Conservation (phyloP, 352 stramenopile genomes). For the Phytophthora kernoviae region DNA sequence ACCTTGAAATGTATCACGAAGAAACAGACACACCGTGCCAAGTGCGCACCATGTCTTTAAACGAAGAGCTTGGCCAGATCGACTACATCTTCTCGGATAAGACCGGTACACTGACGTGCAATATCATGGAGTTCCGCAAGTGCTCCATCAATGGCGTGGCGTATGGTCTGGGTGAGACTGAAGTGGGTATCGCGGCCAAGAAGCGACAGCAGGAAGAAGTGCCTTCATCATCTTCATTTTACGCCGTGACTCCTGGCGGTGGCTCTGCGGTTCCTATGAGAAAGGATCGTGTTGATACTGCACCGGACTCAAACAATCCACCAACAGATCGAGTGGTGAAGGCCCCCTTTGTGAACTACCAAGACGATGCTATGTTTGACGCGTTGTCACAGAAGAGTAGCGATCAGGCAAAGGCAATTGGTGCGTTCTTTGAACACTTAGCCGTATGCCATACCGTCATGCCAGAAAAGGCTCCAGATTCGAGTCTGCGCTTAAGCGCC, state of each 20-base stretch:
- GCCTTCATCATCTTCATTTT: constrained; percentile 32
- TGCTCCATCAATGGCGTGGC: constrained; percentile 94
- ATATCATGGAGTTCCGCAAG: constrained; percentile 98
- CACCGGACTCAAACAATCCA: constrained; percentile 23
- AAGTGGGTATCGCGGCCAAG: constrained; percentile 79
- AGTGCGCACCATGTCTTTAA: constrained; percentile 93
- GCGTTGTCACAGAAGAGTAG: constrained; percentile 43
- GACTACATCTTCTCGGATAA: constrained; percentile 95
- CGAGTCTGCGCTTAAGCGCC: constrained; percentile 84
- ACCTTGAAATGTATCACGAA: constrained; percentile 93
- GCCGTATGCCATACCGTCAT: constrained; percentile 97
- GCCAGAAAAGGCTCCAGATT: constrained; percentile 93
- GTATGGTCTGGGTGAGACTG: constrained; percentile 91
- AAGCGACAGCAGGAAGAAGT: constrained; percentile 63
- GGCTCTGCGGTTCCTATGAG: constrained; percentile 29
- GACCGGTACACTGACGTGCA: constrained; percentile 95
- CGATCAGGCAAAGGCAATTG: constrained; percentile 55
- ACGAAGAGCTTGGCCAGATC: constrained; percentile 94
- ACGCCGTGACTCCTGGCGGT: constrained; percentile 29
- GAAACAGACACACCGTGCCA: constrained; percentile 93
- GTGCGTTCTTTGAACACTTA: constrained; percentile 87
- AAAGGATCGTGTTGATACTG: constrained; percentile 42
- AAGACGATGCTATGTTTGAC: constrained; percentile 83
- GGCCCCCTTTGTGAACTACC: constrained; percentile 89
- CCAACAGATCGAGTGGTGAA: constrained; percentile 58